Evolutionary conservation across 2,329 filamentous ascomycete species (phyloP).

Genomic region (Colletotrichum sp.): DNA sequence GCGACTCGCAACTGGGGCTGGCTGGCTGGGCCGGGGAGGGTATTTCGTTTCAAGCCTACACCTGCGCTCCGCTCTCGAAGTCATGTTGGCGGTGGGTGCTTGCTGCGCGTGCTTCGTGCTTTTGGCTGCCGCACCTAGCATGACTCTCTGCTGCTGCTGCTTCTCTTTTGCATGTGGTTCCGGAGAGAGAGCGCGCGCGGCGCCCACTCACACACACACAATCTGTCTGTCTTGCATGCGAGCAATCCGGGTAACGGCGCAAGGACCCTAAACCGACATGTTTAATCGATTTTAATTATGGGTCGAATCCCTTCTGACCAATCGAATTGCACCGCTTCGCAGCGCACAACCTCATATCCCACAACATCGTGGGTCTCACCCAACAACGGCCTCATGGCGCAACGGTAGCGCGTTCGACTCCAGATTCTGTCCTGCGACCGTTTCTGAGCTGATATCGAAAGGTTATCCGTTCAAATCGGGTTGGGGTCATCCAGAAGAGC

Average conservation of each 20-base stretch:
- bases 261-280: not conserved
- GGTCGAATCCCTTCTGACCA: not conserved
- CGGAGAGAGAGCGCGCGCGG: not conserved
- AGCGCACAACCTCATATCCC: not conserved
- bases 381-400: constrained; percentile 8
- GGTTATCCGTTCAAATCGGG: constrained; percentile 21
- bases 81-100: constrained; percentile 9
- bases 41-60: not conserved
- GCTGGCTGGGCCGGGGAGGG: not conserved
- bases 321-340: not conserved
- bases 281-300: not conserved
- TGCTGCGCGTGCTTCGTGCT: not conserved
- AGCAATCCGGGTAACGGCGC: not conserved
- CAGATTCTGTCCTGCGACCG: not conserved
- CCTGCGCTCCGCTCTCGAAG: constrained; percentile 9
- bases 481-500: not conserved
- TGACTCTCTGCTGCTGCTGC: not conserved
- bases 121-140: not conserved
- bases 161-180: not conserved
- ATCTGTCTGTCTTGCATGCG: not conserved
- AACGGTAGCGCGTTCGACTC: constrained; percentile 22
- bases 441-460: not conserved
- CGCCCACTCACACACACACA: not conserved
- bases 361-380: rapidly evolving
- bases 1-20: not conserved